A percentile compares a stretch with the other conserved stretches of the same genome.
These are phyloP conservation scores for Citropsis articulata DNA, from an alignment of 345 rosid species.

Conservation along the genomic window DNA sequence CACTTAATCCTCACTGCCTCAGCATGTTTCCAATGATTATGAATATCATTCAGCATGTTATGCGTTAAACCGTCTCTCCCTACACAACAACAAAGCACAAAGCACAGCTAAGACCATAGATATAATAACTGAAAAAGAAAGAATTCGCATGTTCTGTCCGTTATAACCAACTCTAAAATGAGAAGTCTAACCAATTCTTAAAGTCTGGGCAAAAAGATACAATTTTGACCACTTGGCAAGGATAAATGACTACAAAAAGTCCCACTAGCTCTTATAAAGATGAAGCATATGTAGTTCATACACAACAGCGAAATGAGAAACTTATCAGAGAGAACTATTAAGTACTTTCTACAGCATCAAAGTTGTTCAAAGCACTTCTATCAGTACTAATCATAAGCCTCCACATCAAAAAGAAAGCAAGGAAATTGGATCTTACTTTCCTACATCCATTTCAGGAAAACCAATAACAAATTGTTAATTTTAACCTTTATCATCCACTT, in stretches of 20 bases:
- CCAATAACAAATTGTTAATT: background rate
- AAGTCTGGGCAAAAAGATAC: background rate
- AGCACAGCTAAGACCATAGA: background rate
- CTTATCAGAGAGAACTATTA: no score
- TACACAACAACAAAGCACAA: constrained; percentile 20
- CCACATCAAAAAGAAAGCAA: background rate
- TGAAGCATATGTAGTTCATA: background rate
- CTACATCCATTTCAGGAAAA: background rate
- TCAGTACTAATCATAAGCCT: background rate
- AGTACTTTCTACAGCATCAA: background rate
- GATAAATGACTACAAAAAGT: background rate
- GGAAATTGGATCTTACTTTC: background rate
- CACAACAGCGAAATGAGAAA: background rate
- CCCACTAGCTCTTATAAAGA: background rate
- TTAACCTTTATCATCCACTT: background rate
- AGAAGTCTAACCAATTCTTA: background rate
- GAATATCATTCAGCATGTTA: constrained; percentile 88
- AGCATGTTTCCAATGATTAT: constrained; percentile 70
- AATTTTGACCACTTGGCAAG: background rate
- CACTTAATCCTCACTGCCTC: constrained; percentile 90
- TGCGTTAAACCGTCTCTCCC: constrained; percentile 98
- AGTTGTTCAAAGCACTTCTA: background rate
- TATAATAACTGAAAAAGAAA: background rate
- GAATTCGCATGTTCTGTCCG: background rate
- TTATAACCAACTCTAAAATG: background rate